These are phyloP conservation scores for Fusarium sp. DNA, from an alignment of 2,329 filamentous ascomycete genomes.

Conservation along the genomic window DNA sequence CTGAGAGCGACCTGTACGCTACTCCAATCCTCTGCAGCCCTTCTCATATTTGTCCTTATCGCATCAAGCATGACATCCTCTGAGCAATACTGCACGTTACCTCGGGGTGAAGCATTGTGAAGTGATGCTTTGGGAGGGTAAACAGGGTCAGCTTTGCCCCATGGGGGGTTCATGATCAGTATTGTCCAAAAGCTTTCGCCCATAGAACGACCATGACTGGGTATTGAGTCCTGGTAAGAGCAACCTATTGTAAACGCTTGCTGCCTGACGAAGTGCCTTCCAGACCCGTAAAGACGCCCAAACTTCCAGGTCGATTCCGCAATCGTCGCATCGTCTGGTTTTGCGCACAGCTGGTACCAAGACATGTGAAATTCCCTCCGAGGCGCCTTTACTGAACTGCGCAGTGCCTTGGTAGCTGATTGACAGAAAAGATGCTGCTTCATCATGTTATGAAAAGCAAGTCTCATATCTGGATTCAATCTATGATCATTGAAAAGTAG, in stretches of 20 bases:
- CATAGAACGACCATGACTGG: no score
- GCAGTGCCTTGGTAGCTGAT: neutral
- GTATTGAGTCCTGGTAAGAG: neutral
- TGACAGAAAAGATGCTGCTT: slow-evolving; percentile 7
- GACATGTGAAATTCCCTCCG: slow-evolving; percentile 8
- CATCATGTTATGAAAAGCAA: neutral
- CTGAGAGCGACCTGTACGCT: slow-evolving; percentile 4
- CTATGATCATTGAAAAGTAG: slow-evolving; percentile 1
- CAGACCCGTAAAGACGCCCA: slow-evolving; percentile 1
- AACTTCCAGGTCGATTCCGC: slow-evolving; percentile 5
- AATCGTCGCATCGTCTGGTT: neutral
- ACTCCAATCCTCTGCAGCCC: neutral
- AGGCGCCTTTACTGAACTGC: neutral
- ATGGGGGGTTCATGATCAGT: neutral
- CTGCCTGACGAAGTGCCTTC: neutral
- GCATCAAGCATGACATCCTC: slow-evolving; percentile 6
- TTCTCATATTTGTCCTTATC: neutral
- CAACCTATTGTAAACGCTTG: slow-evolving; percentile 3
- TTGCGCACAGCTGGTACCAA: slow-evolving; percentile 6
- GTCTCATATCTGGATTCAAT: neutral
- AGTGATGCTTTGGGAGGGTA: neutral
- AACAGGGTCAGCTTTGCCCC: neutral
- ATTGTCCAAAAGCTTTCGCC: slow-evolving; percentile 2
- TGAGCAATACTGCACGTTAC: neutral
- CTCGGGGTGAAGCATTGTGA: neutral